phyloP scores from a whole-genome alignment of 306 rosid species.

The Gillenia trifoliata region DNA sequence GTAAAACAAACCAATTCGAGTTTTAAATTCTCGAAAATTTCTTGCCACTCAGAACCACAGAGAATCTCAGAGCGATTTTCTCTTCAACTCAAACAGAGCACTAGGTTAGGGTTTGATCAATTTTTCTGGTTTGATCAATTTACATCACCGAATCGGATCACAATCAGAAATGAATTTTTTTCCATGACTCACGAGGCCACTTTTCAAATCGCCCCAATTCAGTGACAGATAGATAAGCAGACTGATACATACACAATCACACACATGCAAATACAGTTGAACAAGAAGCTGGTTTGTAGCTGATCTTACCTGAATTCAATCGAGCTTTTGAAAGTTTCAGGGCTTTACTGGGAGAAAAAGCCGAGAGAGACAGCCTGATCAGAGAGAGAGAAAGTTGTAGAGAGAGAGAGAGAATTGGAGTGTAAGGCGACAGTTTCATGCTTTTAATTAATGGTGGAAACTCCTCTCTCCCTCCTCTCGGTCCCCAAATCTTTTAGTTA shows the following conservation, averaged over 20 bases:
- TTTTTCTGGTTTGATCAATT: neutral
- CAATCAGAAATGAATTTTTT: neutral
- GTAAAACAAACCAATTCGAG: neutral
- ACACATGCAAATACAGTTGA: neutral
- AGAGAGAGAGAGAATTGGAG: too few relatives aligned
- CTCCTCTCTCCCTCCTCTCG: too few relatives aligned
- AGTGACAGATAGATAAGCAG: neutral
- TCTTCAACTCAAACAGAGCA: neutral
- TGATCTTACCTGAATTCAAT: conserved; percentile 24
- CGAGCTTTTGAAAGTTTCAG: neutral
- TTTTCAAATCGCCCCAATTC: neutral
- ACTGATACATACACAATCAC: neutral
- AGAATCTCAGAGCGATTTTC: neutral
- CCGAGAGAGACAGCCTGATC: neutral
- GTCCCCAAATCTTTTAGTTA: neutral
- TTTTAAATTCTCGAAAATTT: neutral
- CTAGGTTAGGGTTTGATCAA: conserved; percentile 13
- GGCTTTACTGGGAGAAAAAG: neutral
- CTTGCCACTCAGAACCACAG: neutral
- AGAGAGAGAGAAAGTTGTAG: neutral
- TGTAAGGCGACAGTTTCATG: neutral
- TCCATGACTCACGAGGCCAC: conserved; percentile 20
- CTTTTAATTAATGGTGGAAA: conserved; percentile 8
- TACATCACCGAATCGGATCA: neutral
- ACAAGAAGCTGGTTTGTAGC: neutral